Percentiles rank a stretch among this genome's conserved stretches.
These are phyloP conservation scores for Kernera saxatilis DNA, from an alignment of 345 rosid genomes.

Conservation along the genomic window DNA sequence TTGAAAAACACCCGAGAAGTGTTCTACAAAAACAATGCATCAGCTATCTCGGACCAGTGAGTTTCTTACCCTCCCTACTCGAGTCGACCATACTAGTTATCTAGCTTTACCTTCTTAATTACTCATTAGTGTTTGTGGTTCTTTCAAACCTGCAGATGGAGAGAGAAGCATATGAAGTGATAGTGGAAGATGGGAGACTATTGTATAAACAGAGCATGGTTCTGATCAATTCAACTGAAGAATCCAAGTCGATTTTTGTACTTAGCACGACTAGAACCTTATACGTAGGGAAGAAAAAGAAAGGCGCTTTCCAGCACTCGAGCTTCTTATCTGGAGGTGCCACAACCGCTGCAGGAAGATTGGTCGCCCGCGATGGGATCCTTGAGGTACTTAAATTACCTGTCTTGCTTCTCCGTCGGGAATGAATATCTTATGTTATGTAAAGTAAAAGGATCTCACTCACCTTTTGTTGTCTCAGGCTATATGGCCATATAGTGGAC, in stretches of 20 bases:
- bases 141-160: conserved; percentile 41
- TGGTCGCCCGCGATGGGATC: conserved; percentile 48
- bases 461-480: conserved; percentile 33
- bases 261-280: conserved; percentile 59
- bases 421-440: background rate
- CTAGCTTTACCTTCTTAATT: background rate
- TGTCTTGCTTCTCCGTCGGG: background rate
- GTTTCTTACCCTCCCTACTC: background rate
- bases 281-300: conserved; percentile 59
- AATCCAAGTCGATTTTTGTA: conserved; percentile 60
- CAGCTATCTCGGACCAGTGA: conserved; percentile 63
- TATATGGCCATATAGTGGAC: conserved; percentile 73
- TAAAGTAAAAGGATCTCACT: background rate
- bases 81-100: background rate
- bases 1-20: conserved; percentile 39
- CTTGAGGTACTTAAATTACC: conserved; percentile 39
- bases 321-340: conserved; percentile 73
- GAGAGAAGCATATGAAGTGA: conserved; percentile 62
- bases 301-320: conserved; percentile 59
- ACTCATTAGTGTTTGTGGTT: background rate
- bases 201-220: conserved; percentile 42
- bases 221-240: conserved; percentile 44
- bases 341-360: conserved; percentile 61
- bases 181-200: conserved; percentile 55
- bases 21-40: conserved; percentile 57